Percentiles rank a stretch among this genome's conserved stretches.
Conservation (phyloP, 257 asterid species). For the Scutellaria baicalensis region DNA sequence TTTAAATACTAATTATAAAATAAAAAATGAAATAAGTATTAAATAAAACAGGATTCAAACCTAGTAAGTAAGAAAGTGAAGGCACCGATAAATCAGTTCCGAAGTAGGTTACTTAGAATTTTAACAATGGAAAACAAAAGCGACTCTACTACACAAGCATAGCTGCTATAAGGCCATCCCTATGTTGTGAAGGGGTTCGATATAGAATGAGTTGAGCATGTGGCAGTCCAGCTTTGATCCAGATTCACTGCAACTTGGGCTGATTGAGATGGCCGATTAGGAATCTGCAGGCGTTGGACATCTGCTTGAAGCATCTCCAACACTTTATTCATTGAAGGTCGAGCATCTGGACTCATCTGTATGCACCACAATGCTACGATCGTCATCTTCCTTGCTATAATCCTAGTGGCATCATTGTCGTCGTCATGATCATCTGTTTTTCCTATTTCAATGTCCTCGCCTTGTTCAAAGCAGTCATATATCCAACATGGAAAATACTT, state of each 20-base stretch:
- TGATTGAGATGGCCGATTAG: background rate
- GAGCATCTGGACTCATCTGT: too few relatives aligned
- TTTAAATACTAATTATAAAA: too few relatives aligned
- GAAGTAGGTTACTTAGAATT: too few relatives aligned
- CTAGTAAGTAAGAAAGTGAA: too few relatives aligned
- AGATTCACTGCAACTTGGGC: background rate
- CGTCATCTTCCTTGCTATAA: conserved; percentile 6
- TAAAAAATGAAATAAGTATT: too few relatives aligned
- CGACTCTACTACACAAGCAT: too few relatives aligned
- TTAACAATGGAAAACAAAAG: too few relatives aligned
- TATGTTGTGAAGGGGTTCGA: background rate
- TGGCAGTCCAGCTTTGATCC: background rate
- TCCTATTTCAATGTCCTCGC: conserved; percentile 1
- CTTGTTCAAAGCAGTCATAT: conserved; percentile 5
- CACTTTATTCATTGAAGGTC: too few relatives aligned
- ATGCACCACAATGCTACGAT: background rate
- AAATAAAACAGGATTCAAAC: too few relatives aligned
- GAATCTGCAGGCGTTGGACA: background rate
- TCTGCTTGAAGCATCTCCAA: background rate
- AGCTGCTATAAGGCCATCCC: too few relatives aligned
- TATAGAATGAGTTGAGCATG: background rate
- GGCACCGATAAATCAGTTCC: too few relatives aligned
- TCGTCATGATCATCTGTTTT: background rate
- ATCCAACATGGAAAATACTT: conserved; percentile 5
- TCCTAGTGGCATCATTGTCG: background rate